Percentiles rank a stretch among this genome's conserved stretches.
These are phyloP conservation scores for Metschnikowia peoriensis DNA, from an alignment of 805 yeast genomes.

Conservation along the genomic window DNA sequence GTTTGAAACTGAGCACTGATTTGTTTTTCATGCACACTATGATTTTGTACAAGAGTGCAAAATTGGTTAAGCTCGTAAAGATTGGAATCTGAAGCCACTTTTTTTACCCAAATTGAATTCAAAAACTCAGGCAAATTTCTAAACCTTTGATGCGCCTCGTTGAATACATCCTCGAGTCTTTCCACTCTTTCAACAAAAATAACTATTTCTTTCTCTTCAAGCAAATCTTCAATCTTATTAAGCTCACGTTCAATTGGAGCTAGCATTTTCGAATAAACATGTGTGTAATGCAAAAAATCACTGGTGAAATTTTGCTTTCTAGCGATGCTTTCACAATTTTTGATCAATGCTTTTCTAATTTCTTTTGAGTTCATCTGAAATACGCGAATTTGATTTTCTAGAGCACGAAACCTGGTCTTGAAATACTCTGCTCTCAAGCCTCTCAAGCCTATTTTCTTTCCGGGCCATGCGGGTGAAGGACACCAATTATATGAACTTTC, in stretches of 20 bases:
- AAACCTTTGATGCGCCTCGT: neutral
- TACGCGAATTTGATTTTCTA: conserved; percentile 4
- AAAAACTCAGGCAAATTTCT: conserved; percentile 1
- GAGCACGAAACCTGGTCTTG: neutral
- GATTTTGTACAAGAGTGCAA: neutral
- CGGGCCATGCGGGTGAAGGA: neutral
- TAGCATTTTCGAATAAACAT: neutral
- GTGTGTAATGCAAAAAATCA: conserved; percentile 8
- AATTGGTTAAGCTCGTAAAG: conserved; percentile 3
- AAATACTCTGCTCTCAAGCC: conserved; percentile 3
- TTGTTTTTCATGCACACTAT: neutral
- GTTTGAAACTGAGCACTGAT: neutral
- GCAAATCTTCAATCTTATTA: neutral
- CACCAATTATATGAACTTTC: conserved; percentile 1
- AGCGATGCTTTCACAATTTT: neutral
- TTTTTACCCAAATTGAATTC: neutral
- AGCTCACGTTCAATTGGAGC: conserved; percentile 2
- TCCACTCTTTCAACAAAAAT: neutral
- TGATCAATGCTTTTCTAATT: neutral
- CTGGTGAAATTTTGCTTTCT: conserved; percentile 6
- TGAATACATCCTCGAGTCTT: neutral
- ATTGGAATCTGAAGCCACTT: conserved; percentile 1
- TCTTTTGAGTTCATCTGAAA: conserved; percentile 5
- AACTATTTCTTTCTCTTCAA: neutral
- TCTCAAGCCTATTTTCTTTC: conserved; percentile 1